Evolutionary conservation across 140 eudicot genomes (phyloP).

Genomic region (Erigeron philadelphicus): DNA sequence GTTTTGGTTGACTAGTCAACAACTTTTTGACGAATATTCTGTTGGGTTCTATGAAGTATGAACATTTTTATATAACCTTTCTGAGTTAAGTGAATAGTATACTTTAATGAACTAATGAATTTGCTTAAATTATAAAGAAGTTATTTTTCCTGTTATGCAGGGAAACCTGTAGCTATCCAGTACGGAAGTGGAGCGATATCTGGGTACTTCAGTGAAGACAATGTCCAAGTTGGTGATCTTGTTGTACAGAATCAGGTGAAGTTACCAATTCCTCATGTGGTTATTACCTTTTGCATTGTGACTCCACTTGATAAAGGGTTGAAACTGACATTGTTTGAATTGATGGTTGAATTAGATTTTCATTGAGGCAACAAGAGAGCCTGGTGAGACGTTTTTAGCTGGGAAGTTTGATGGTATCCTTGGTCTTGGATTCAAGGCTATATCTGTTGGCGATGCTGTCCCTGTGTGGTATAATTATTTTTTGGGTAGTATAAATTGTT

Average conservation of each 20-base stretch:
- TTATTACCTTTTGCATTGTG: background rate
- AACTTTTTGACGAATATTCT: no score
- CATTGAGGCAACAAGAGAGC: constrained; percentile 73
- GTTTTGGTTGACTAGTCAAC: no score
- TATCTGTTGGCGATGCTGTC: constrained; percentile 57
- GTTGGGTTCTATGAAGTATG: no score
- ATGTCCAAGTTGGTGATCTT: constrained; percentile 71
- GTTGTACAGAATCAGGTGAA: constrained; percentile 65
- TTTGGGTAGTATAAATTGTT: background rate
- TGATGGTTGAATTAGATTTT: constrained; percentile 40
- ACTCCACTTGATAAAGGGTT: background rate
- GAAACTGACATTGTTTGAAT: background rate
- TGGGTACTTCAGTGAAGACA: constrained; percentile 77
- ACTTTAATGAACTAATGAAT: background rate
- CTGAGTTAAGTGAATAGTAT: no score
- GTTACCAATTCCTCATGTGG: background rate
- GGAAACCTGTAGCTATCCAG: constrained; percentile 45
- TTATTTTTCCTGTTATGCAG: constrained; percentile 28
- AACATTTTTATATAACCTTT: no score
- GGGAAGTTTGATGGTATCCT: constrained; percentile 82
- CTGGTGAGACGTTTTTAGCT: constrained; percentile 49
- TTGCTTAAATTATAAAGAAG: background rate
- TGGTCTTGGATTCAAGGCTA: constrained; percentile 76
- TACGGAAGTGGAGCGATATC: constrained; percentile 72
- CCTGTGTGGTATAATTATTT: constrained; percentile 61